Evolutionary conservation across 139 green algal genomes (phyloP), one percentile per base, ranked within the genome.

Genomic region (Asterochloris erici): DNA sequence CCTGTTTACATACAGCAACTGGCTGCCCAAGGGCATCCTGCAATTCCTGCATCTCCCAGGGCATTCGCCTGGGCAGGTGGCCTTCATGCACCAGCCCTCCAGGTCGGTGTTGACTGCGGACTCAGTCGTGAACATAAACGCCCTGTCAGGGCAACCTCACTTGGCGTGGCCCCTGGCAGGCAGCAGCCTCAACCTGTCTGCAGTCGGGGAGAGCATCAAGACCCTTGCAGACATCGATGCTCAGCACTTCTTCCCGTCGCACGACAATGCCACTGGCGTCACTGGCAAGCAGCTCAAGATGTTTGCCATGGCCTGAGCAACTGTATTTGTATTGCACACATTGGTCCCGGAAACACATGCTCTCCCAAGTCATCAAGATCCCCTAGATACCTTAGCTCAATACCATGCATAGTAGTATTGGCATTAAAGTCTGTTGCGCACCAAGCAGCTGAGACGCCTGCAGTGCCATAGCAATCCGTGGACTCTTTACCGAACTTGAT

Each of bases 1-100:
- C 19, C 60, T 80, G 12, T 80, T 80, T 54, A 80, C 76, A 47
- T 80, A 80, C 68, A 62, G 60, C 23, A 80, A 80, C 61, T 80
- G 76, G 76, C 23, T 80, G 76, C 76, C 76, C 21, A 80, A 47
- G 23, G 76, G 76, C 14, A 62, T 80, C 0, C 26, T 80, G 14
- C n/a, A 69, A 21, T 80, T 70, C 23, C 47, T 70, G 38, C 60
- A 61, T 68, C 24, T 80, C 15, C 76, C 76, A 60, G 76, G 76
- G 19, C 76, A 80, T 26, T 54, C 76, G 14, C 76, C 76, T n/a
- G 76, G 76, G 23, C 76, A 80, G 38, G 76, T 80, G 14, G 76
- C 76, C 54, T 68, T 80, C 12, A 60, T 47, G 13, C 76, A 80
- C 61, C 68, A 80, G 19, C 61, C 76, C 60, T 70, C 76, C 47